These are phyloP conservation scores for Nicotiana knightiana DNA, from an alignment of 257 asterid species.

Conservation along the genomic window DNA sequence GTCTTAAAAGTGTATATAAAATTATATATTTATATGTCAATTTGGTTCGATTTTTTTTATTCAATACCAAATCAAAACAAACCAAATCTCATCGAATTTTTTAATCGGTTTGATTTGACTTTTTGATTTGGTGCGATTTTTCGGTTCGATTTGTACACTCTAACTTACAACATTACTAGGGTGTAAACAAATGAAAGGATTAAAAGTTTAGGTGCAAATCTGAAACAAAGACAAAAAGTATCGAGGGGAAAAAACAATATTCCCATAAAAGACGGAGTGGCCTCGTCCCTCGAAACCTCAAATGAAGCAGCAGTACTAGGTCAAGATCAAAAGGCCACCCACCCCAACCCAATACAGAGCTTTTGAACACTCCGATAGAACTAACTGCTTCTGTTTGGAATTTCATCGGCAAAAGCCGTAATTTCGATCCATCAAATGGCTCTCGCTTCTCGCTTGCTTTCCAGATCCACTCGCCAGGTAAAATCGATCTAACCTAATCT, in stretches of 20 bases:
- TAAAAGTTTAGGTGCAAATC: background rate
- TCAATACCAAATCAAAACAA: too few species aligned
- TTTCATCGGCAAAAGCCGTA: background rate
- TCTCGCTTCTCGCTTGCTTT: constrained; percentile 56
- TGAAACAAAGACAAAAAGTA: background rate
- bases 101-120: too few species aligned
- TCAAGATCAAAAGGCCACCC: constrained; percentile 4
- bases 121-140: too few species aligned
- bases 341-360: background rate
- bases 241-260: background rate
- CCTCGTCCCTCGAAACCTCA: background rate
- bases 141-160: too few species aligned
- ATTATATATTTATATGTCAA: too few species aligned
- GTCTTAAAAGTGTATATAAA: too few species aligned
- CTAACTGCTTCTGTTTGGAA: background rate
- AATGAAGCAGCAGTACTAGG: background rate
- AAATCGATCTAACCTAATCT: background rate
- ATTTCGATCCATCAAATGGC: constrained; percentile 31
- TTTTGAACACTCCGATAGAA: background rate
- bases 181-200: background rate
- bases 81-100: too few species aligned
- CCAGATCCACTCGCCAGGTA: constrained; percentile 76
- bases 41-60: too few species aligned
- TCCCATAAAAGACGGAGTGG: background rate
- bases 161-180: too few species aligned